Base-by-base conservation (phyloP, 164 flowering plant genomes). In the Cinnamomum micranthum region DNA sequence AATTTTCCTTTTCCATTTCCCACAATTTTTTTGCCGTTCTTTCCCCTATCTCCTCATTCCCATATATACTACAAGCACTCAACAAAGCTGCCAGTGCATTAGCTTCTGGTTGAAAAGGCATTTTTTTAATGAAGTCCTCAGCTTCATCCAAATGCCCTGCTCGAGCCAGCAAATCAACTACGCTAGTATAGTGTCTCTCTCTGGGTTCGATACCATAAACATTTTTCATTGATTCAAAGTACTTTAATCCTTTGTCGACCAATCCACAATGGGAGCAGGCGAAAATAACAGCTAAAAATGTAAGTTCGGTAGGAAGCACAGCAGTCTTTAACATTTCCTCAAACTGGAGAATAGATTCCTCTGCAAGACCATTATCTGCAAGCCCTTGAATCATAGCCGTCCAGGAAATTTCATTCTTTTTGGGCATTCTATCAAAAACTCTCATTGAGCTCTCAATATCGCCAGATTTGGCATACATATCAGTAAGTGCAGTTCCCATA, bases 391-490 rank as follows among this genome's bases (percentile, higher is more conserved):
- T 83, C 90, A 90, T 86, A 41, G 81, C 90, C 51, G 87, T 86
- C 90, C 91, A 91, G 51, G 87, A 77, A 9, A 87, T 70, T 72
- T 87, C 86, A 77, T 89, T 84, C 74, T 79, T 85, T 47, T 74
- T 77, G 1, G 78, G 74, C 90, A 91, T 88, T 76, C 76, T 75
- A 47, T 81, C 58, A 28, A 91, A 91, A 31, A 87, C 78, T 75
- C 12, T 63, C 74, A 47, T 85, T 50, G 89, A 76, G 77, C 81
- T 81, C 52, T 75, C 82, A 47, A 90, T 82, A 31, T 86, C 85
- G 35, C 95, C 93, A 33, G 84, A 89, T 75, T 88, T 89, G 24
- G 92, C 87, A 79, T 91, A 88, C 92, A 90, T 87, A 75, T 91
- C 91, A 19, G 79, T 73, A 27, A 91, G 87, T 24, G 91, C 88